Base-by-base conservation (phyloP, 1,139 yeast species). In the Candida pseudoviswanathii region DNA sequence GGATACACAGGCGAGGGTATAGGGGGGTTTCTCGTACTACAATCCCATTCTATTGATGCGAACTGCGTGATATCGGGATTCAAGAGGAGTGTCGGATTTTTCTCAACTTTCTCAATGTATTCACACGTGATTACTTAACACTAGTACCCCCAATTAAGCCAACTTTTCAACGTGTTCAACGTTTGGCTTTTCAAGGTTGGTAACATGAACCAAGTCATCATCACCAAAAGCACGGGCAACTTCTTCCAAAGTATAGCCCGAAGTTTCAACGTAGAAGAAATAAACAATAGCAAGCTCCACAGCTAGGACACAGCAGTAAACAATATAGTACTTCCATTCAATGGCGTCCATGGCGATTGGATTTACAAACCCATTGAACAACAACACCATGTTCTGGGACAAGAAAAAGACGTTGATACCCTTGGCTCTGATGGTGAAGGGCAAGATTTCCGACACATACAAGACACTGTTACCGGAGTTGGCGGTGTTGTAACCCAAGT, bases 261-360 rank as follows among this genome's bases (percentile, higher is more conserved):
- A 65, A 21, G 83, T 79, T 62, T 80, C 84, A 37, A 79, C 78
- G 59, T 67, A 75, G 57, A 71, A 67, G 65, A 79, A 70, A 58
- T 62, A 70, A 36, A 73, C 76, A 33, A 73, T 62, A 10, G 60
- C 50, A 22, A 72, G 55, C 54, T 75, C 79, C 42, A 70, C 73
- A 1, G 65, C 70, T 42, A 75, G 57, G 36, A 70, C 58, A 62
- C 75, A 69, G 55, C 78, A 67, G 64, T 64, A 81, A 7, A 82
- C 84, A 55, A 82, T 80, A 62, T 82, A 83, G 67, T 81, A 82
- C 59, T 78, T 81, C 85, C 85, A 82, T 39, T 70, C 72, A 54
- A 82, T 77, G 34, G 78, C 77, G 51, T 75, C 82, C 81, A 82
- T 76, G 32, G 85, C 87, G 58, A 82, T 73, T 5, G 86, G 81